A percentile compares a stretch with the other conserved stretches of the same genome.
Conservation (phyloP, 306 rosid species). For the Quercus variabilis region DNA sequence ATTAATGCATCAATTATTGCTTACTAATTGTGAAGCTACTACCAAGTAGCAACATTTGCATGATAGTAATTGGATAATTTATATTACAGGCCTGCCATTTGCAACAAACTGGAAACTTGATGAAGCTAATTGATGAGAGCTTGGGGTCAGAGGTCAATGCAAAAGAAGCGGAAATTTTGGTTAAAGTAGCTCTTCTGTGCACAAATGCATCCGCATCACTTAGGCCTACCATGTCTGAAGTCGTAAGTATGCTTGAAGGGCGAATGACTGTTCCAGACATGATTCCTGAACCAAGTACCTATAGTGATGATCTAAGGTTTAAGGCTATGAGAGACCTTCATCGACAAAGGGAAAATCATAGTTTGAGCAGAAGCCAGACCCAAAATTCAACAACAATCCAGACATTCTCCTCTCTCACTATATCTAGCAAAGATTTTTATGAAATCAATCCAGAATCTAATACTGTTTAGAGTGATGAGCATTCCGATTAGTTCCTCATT, state of each 20-base stretch:
- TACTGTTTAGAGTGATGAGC: no score
- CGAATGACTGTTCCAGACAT: neutral
- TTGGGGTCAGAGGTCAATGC: neutral
- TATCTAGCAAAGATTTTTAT: neutral
- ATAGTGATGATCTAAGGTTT: neutral
- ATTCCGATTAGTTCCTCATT: no score
- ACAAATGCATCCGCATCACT: neutral
- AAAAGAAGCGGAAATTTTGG: neutral
- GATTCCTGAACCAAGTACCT: neutral
- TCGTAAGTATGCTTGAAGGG: neutral
- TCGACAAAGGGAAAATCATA: neutral
- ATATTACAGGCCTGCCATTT: neutral
- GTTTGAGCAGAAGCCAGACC: neutral
- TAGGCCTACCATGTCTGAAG: constrained; percentile 4
- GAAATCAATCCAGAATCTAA: neutral
- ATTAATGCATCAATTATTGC: neutral
- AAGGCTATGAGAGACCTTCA: neutral
- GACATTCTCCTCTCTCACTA: neutral
- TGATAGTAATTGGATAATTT: neutral
- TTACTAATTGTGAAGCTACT: neutral
- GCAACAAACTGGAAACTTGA: neutral
- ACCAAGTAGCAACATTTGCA: neutral
- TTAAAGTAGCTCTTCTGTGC: neutral
- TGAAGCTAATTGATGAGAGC: neutral
- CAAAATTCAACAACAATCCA: neutral